A percentile compares a stretch with the other conserved stretches of the same genome.
Evolutionary conservation across 805 yeast genomes (phyloP).

Genomic region (Isabelozyma heimii): DNA sequence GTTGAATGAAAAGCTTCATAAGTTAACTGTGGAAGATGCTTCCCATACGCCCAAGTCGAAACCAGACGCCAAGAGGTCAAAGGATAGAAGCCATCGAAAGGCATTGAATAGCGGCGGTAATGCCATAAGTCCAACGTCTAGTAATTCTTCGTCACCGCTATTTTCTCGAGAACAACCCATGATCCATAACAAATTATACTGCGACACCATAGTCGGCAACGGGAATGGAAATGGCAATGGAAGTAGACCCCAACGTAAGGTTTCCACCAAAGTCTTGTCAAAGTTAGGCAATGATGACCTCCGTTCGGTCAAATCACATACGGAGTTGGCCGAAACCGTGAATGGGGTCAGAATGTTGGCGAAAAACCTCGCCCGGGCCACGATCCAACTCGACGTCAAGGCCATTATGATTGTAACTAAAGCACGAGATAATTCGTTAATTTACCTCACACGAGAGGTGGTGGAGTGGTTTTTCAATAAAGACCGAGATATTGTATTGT

Average conservation of each 20-base stretch:
- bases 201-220: conserved; percentile 12
- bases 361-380: conserved; percentile 67
- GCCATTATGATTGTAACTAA: conserved; percentile 84
- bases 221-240: not conserved
- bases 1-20: not conserved
- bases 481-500: conserved; percentile 45
- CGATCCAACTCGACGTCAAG: conserved; percentile 65
- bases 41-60: not conserved
- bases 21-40: not conserved
- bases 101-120: not conserved
- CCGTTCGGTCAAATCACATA: conserved; percentile 62
- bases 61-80: not conserved
- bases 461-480: conserved; percentile 67
- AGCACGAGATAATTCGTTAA: conserved; percentile 78
- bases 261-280: conserved; percentile 20
- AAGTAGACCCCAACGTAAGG: conserved; percentile 1
- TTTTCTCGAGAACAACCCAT: conserved; percentile 14
- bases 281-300: conserved; percentile 41
- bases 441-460: conserved; percentile 72
- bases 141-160: not conserved
- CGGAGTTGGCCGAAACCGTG: conserved; percentile 76
- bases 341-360: conserved; percentile 76
- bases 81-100: not conserved
- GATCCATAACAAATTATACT: conserved; percentile 29
- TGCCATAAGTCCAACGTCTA: not conserved